Evolutionary conservation across 2,329 filamentous ascomycete genomes (phyloP), one percentile per base, ranked within the genome.

Genomic region (Colletotrichum sp.): DNA sequence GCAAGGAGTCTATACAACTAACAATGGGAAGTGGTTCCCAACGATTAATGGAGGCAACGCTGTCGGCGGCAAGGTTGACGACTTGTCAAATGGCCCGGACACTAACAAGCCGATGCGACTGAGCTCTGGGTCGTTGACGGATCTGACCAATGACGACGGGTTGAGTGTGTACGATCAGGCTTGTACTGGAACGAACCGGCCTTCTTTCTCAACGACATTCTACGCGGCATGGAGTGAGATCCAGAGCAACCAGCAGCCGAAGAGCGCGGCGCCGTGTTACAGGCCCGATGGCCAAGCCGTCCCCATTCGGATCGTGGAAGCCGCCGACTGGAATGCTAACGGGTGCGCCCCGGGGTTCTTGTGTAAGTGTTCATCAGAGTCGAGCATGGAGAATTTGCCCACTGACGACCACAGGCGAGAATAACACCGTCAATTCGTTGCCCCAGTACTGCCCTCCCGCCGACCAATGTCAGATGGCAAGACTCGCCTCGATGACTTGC

Each of bases 351-450:
- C 82, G 49, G 87, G 87, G 6, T 88, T 88, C 55, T 78, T 86
- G 26, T 88, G 87, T 87, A 76, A 70, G 86, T 81, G 30, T 21
- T 8, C n/a, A 18, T 34, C 57, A 32, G 16, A 18, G 2, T 6
- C 26, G 39, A 8, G 5, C 15, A 12, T 2, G 18, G n/a, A n/a
- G 30, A 63, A 30, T 6, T 12, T n/a, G 10, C 8, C 16, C 68
- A 49, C 79, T 81, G 26, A 80, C 70, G 9, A 28, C 6, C 34
- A 8, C 44, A 87, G 86, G 86, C 75, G 75, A 79, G 39, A 88
- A 88, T 68, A 88, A 88, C 74, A 88, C 87, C 6, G 81, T 86
- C 57, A 88, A 88, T 76, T 88, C 87, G 2, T 79, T 88, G 8
- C 87, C 87, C 9, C 85, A 87, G 70, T 88, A 83, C 72, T 88